A percentile compares a stretch with the other conserved stretches of the same genome.
Evolutionary conservation across 306 rosid genomes (phyloP).

Genomic region (Sophora flavescens): DNA sequence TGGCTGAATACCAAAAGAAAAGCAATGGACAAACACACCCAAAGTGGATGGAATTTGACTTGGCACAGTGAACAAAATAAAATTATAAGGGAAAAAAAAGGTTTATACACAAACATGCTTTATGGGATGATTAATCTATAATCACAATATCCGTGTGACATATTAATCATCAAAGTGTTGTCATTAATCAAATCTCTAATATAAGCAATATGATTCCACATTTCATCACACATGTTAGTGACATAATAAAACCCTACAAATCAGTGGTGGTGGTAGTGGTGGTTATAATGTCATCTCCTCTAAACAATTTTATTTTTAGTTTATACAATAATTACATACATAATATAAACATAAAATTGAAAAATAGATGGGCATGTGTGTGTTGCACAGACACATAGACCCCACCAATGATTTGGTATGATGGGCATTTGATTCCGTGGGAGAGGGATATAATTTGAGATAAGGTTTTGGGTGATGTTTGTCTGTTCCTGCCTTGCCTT

Average conservation of each 20-base stretch:
- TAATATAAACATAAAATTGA: neutral
- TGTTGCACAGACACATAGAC: constrained; percentile 42
- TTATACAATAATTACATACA: neutral
- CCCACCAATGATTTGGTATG: constrained; percentile 81
- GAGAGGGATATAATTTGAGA: constrained; percentile 49
- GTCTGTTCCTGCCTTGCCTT: constrained; percentile 38
- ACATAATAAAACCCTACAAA: constrained; percentile 48
- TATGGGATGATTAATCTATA: constrained; percentile 54
- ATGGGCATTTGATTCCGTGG: constrained; percentile 75
- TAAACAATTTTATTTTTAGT: constrained; percentile 12
- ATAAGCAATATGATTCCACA: constrained; percentile 40
- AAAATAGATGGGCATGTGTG: constrained; percentile 13
- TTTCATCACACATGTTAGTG: constrained; percentile 46
- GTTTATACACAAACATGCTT: constrained; percentile 12
- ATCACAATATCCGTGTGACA: constrained; percentile 41
- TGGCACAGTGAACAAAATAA: constrained; percentile 41
- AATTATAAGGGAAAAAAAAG: neutral
- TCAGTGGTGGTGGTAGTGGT: constrained; percentile 24
- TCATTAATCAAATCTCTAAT: constrained; percentile 13
- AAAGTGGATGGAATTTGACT: constrained; percentile 60
- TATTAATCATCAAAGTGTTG: constrained; percentile 7
- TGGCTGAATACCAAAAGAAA: constrained; percentile 51
- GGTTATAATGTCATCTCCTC: constrained; percentile 55
- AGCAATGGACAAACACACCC: constrained; percentile 30
- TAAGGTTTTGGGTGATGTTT: constrained; percentile 49